phyloP scores from a whole-genome alignment of 768 basidiomycete genomes.

The Lactarius sanguifluus region DNA sequence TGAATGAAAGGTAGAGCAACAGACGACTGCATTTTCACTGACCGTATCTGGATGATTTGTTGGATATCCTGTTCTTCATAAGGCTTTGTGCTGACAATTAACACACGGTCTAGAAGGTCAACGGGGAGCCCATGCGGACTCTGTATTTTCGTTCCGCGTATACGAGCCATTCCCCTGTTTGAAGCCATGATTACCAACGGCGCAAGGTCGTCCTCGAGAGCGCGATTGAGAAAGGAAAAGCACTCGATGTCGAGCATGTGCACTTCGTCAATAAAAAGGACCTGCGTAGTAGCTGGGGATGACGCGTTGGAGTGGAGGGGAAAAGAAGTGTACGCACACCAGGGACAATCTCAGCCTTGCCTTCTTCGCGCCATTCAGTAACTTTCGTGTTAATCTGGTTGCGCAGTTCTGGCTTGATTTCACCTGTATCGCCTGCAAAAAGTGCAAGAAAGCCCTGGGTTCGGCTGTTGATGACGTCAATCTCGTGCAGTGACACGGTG shows the following conservation, averaged over 20 bases:
- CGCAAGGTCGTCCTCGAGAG: conserved; percentile 89
- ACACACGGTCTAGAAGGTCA: conserved; percentile 90
- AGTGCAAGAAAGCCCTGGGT: conserved; percentile 98
- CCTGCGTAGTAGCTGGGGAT: conserved; percentile 45
- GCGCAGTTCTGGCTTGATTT: conserved; percentile 95
- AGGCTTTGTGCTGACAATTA: conserved; percentile 92
- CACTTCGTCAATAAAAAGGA: conserved; percentile 98
- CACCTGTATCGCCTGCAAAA: conserved; percentile 94
- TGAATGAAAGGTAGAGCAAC: neutral
- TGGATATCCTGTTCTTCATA: conserved; percentile 82
- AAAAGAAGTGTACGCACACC: conserved; percentile 57
- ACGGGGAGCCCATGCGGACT: conserved; percentile 94
- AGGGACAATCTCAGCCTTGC: conserved; percentile 96
- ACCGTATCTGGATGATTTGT: conserved; percentile 94
- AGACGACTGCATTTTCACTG: conserved; percentile 27
- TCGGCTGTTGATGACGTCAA: conserved; percentile 98
- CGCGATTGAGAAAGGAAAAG: conserved; percentile 97
- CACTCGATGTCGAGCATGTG: conserved; percentile 99
- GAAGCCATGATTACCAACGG: conserved; percentile 98
- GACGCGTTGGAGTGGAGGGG: neutral
- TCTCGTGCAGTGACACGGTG: conserved; percentile 96
- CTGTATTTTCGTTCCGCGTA: conserved; percentile 92
- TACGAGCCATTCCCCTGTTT: conserved; percentile 91
- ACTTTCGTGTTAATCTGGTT: conserved; percentile 98
- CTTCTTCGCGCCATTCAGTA: conserved; percentile 96